Base-by-base conservation (phyloP, 176 grass and related monocot species). In the Triticum dicoccoides region DNA sequence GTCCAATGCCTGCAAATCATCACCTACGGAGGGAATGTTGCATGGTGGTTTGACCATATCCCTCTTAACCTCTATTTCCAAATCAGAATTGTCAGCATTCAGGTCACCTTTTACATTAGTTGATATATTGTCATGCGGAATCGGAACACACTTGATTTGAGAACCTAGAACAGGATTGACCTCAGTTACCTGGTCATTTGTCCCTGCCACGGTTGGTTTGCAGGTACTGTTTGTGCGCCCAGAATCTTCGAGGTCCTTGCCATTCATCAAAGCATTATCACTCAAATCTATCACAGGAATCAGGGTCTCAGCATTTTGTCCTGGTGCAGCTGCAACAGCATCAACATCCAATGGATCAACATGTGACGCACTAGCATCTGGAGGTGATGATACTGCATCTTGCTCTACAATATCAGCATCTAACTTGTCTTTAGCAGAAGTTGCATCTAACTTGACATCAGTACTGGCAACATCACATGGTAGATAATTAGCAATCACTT, bases 81-180 rank as follows among this genome's bases (percentile, higher is more conserved):
- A 92, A 92, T 92, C 90, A 92, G 82, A 97, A 83, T 87, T 90
- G 58, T 89, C 83, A 89, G 88, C 86, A 91, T 94, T 97, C 83
- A 92, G 49, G 70, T 86, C 89, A 93, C 79, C 84, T 71, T 95
- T 86, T 77, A 90, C 56, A 82, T 84, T 82, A 88, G 80, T 93
- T 83, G 81, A 87, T 82, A 90, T 79, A 87, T 59, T 81, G 85
- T 93, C 86, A 85, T 75, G 82, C 76, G 67, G 88, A 97, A 97
- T 87, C 67, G 73, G 92, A 73, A 81, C 86, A 91, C 62, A 90
- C 73, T 92, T 89, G 86, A 87, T 85, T 87, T 92, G 83, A 86
- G 84, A 94, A 65, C 88, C 86, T 82, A 90, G 61, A 85, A 89
- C 86, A 70, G 83, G 85, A 71, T 78, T 90, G 69, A 83, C 81